Evolutionary conservation across 73 alveolate genomes (phyloP).

Genomic region (Breviolum minutum): DNA sequence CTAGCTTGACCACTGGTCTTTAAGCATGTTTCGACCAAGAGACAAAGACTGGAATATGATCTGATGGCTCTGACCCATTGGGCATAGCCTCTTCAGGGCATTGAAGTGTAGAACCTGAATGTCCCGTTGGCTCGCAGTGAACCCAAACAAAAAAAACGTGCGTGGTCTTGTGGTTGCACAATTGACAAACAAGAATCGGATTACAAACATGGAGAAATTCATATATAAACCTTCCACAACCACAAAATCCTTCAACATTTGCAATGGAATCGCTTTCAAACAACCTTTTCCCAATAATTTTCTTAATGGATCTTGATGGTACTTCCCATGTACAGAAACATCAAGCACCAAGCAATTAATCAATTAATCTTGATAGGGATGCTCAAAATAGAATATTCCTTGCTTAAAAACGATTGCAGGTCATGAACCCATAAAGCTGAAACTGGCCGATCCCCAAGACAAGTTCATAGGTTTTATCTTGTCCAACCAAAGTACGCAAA

Average conservation of each 20-base stretch:
- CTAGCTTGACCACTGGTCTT: neutral
- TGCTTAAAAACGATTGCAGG: too few species aligned
- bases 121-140: neutral
- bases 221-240: neutral
- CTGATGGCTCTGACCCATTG: conserved; percentile 60
- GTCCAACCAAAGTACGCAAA: too few species aligned
- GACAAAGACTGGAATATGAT: conserved; percentile 49
- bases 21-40: neutral
- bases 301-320: too few species aligned
- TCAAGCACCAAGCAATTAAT: too few species aligned
- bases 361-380: too few species aligned
- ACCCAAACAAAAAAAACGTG: neutral
- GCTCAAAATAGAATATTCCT: too few species aligned
- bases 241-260: neutral
- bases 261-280: neutral
- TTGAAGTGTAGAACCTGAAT: conserved; percentile 20
- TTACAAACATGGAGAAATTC: too few species aligned
- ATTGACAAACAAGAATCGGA: neutral
- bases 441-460: too few species aligned
- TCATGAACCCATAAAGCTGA: too few species aligned
- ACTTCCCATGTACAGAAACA: too few species aligned
- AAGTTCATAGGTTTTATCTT: too few species aligned
- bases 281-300: too few species aligned
- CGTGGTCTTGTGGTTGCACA: neutral
- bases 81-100: conserved; percentile 89